These are phyloP conservation scores for Fusarium coicis DNA, from an alignment of 2,329 filamentous ascomycete genomes.

Conservation along the genomic window DNA sequence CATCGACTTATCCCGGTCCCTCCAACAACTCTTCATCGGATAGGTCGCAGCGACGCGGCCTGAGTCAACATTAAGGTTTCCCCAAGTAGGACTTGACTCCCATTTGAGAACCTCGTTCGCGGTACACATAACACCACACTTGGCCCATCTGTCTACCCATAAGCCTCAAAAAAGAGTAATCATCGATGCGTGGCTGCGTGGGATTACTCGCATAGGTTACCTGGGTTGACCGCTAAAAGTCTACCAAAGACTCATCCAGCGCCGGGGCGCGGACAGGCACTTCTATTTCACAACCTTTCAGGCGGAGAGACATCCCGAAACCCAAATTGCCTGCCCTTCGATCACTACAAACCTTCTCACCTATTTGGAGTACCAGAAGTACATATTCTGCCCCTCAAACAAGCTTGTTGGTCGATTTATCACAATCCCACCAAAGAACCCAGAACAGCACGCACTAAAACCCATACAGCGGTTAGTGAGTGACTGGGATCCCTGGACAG, in stretches of 20 bases:
- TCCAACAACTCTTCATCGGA: neutral
- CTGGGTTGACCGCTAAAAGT: constrained; percentile 4
- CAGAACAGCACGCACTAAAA: neutral
- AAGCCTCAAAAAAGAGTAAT: neutral
- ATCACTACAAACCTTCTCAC: neutral
- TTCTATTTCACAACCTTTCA: neutral
- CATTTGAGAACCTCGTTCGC: neutral
- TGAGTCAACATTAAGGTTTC: constrained; percentile 7
- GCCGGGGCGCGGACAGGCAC: neutral
- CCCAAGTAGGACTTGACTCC: constrained; percentile 1
- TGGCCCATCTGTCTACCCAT: neutral
- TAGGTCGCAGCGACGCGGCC: constrained; percentile 2
- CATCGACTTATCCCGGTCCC: constrained; percentile 5
- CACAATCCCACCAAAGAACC: neutral
- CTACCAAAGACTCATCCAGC: neutral
- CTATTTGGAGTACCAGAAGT: neutral
- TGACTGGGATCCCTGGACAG: constrained; percentile 23
- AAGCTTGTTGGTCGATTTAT: neutral
- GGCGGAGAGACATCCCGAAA: neutral
- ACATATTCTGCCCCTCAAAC: neutral
- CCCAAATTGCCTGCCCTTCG: neutral
- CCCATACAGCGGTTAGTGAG: neutral
- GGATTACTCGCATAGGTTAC: neutral
- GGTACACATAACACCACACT: neutral
- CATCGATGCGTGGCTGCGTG: constrained; percentile 13